Conservation (phyloP, 2,329 filamentous ascomycete species). For the Diplocarpon rosae region DNA sequence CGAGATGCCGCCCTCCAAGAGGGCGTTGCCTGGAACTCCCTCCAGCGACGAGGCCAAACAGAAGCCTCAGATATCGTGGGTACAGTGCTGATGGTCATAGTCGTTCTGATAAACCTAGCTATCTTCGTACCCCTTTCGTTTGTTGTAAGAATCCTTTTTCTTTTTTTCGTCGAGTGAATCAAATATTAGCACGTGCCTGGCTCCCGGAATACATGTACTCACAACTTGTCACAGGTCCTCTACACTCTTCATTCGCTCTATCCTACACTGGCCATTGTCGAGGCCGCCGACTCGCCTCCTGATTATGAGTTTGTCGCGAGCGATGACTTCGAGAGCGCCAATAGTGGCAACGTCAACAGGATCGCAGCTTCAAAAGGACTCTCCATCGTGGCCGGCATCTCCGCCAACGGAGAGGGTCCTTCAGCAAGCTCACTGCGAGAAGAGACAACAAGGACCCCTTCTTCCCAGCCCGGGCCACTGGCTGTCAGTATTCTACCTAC, state of each 20-base stretch:
- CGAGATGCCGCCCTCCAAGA: background rate
- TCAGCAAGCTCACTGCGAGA: conserved; percentile 1
- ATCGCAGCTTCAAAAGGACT: background rate
- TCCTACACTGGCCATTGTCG: background rate
- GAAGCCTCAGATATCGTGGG: background rate
- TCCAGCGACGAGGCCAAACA: background rate
- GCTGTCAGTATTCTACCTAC: background rate
- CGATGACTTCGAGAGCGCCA: background rate
- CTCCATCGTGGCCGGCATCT: background rate
- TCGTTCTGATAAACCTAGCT: background rate
- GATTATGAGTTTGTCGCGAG: conserved; percentile 1
- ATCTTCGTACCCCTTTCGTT: background rate
- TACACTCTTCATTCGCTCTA: background rate
- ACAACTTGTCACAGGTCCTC: background rate
- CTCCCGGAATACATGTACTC: too few relatives aligned
- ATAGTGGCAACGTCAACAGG: background rate
- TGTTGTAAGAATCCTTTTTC: background rate
- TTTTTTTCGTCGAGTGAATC: background rate
- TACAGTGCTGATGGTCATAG: background rate
- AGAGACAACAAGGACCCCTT: background rate
- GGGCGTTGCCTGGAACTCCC: background rate
- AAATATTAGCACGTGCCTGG: too few relatives aligned
- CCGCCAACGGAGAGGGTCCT: background rate
- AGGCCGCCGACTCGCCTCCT: background rate
- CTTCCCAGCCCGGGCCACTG: background rate